Base-by-base conservation (phyloP, 2,329 filamentous ascomycete species). In the Tolypocladium cylindrosporum region DNA sequence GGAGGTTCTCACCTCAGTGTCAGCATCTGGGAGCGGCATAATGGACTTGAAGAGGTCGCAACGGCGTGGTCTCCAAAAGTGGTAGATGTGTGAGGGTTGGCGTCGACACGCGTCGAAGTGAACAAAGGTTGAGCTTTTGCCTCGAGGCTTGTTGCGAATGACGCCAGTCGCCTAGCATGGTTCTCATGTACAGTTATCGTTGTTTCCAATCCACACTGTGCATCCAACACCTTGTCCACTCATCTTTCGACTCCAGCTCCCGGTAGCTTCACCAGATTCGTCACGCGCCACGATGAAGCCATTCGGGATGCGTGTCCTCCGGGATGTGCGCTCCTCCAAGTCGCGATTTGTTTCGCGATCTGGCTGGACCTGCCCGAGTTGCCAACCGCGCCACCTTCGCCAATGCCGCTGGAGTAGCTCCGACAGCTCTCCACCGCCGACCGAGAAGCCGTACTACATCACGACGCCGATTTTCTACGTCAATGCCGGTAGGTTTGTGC, bases 401-500 rank as follows among this genome's bases (percentile, higher is more conserved):
- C 62, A 56, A 62, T 60, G 24, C 21, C 69, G 69, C 59, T 72
- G 69, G 67, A 70, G 60, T 58, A 72, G 70, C 66, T 69, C 69
- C 16, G 60, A 64, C 52, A 68, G 63, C 64, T 66, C 66, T 3
- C 57, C 59, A 7, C n/a, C 34, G 43, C 4, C 36, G 34, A 13
- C 31, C 39, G 64, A 68, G 60, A 97, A 97, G 76, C 91, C 93
- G 10, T 97, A 88, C 77, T 99, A 97, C 78, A 80, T 96, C 67
- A 97, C 94, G 6, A 95, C 91, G 10, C 94, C 94, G 2, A 99
- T 99, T 59, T 99, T 97, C 78, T 99, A 99, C 74, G 94, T 99
- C 76, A 99, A 99, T 82, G 90, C 92, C 57, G 86, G 90, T 92
- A 76, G 65, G 57, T 39, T 21, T 11, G 31, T 48, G 27, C 24